Evolutionary conservation across 352 stramenopile genomes (phyloP).

Genomic region (Pythium scleroteichum): DNA sequence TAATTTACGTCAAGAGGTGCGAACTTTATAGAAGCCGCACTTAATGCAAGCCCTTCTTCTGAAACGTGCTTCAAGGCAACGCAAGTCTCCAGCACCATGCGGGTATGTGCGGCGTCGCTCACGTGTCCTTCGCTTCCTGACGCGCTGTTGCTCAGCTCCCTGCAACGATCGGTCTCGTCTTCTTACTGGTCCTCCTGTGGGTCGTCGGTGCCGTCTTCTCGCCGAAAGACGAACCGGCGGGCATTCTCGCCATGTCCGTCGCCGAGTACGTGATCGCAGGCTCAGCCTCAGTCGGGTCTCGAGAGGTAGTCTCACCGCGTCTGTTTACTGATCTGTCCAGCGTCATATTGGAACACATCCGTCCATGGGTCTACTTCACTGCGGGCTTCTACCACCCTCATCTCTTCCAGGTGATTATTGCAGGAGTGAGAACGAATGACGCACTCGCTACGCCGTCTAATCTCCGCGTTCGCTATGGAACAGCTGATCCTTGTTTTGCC

Average conservation of each 20-base stretch:
- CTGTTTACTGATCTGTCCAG: slow-evolving; percentile 28
- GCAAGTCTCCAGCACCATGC: slow-evolving; percentile 8
- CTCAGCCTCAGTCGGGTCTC: too few species aligned
- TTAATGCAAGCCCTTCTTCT: not conserved
- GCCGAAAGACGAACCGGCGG: slow-evolving; percentile 57
- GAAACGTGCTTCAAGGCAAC: slow-evolving; percentile 24
- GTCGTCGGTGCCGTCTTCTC: slow-evolving; percentile 74
- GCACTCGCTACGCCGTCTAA: not conserved
- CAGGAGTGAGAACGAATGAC: too few species aligned
- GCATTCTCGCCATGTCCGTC: slow-evolving; percentile 78
- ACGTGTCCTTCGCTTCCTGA: not conserved
- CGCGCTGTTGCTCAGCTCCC: slow-evolving; percentile 46
- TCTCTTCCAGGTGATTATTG: slow-evolving; percentile 54
- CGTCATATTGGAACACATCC: slow-evolving; percentile 83
- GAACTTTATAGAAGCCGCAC: slow-evolving; percentile 5
- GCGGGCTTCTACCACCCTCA: slow-evolving; percentile 86
- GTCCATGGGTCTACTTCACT: slow-evolving; percentile 85
- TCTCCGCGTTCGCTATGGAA: not conserved
- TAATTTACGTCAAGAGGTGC: slow-evolving; percentile 1
- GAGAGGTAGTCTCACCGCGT: too few species aligned
- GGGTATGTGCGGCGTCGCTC: slow-evolving; percentile 20
- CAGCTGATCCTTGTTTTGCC: slow-evolving; percentile 70
- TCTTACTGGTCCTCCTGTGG: slow-evolving; percentile 70
- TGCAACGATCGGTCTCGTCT: slow-evolving; percentile 61
- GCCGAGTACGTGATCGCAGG: slow-evolving; percentile 35